Base-by-base conservation (phyloP, 2,329 filamentous ascomycete species). In the Diaporthe sp. region DNA sequence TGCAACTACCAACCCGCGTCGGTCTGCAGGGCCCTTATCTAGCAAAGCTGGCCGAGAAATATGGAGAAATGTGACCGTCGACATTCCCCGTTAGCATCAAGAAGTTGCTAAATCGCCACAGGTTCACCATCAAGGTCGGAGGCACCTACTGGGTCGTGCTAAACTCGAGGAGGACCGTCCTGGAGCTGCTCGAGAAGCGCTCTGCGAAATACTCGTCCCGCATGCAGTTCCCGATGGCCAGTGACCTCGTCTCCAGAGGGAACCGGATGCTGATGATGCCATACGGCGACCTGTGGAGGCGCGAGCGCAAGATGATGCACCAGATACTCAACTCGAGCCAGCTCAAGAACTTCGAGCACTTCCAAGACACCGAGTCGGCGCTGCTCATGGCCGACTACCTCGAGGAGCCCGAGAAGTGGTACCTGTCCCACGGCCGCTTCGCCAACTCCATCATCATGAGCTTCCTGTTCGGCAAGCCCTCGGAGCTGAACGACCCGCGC, bases 391-490 rank as follows among this genome's bases (percentile, higher is more conserved):
- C 72, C 20, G 82, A 83, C 15, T 79, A 80, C 55, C 65, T 82
- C 20, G 65, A 79, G 17, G 70, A 78, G 51, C 79, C 82, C 8
- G 79, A 81, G 9, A 67, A 74, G 34, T 83, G 80, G 79, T 80
- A 77, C 57, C 63, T 58, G 10, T 79, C 80, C 6, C 82, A 81
- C 63, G 78, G 78, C 47, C 78, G 82, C 13, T 83, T 79, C 73
- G 75, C 81, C 3, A 83, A 82, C 68, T 78, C 77, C 1, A 80
- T 83, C 22, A 80, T 83, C 71, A 81, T 83, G 81, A 81, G 80
- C 74, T 80, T 83, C 9, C 78, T 82, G 1, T 83, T 83, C 74
- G 82, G 82, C 17, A 75, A 77, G 42, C 73, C 78, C 5, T 57
- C 78, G 37, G 74, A 79, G 42, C 78, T 80, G 13, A 77, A 78